Evolutionary conservation across 2,329 filamentous ascomycete genomes (phyloP), one percentile per base, ranked within the genome.

Genomic region (Trichoderma arundinaceum): DNA sequence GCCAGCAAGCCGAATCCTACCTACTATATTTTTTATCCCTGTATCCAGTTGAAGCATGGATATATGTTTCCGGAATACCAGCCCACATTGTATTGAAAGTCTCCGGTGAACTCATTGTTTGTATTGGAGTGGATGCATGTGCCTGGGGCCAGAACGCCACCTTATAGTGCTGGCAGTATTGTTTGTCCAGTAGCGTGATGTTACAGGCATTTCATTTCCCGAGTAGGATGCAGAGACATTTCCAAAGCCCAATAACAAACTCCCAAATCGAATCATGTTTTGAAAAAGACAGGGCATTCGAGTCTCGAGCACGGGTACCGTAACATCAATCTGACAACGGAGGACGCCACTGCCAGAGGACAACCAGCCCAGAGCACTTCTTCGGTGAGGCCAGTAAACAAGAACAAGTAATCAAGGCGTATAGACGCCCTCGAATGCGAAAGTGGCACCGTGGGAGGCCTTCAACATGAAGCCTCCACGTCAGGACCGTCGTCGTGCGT

Each of bases 401-500:
- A 49, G n/a, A 13, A 15, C 9, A 12, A 60, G 3, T 1, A 43
- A 2, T n/a, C n/a, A n/a, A n/a, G n/a, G 17, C 13, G 57, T 38
- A 15, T n/a, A 7, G 1, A 39, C 13, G 17, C 12, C 15, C 13
- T 1, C 39, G 44, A 10, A 28, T 39, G 19, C n/a, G 32, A 15
- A 7, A 43, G 13, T 6, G 22, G 35, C 32, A 32, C 15, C 35
- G 17, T 19, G 46, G 46, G 44, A 17, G 58, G 22, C 38, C 38
- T 10, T 53, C 39, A 43, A 32, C 7, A 63, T 46, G 17, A 32
- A 19, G 22, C 7, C n/a, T 46, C 39, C n/a, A 28, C 48, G 28
- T 22, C 59, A 32, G 22, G 28, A 44, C 22, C 49, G 59, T 19
- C 59, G 51, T 48, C 17, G 8, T 63, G 59, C 39, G 38, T 52